phyloP scores from a whole-genome alignment of 345 rosid species.

The Dipteronia sinensis region DNA sequence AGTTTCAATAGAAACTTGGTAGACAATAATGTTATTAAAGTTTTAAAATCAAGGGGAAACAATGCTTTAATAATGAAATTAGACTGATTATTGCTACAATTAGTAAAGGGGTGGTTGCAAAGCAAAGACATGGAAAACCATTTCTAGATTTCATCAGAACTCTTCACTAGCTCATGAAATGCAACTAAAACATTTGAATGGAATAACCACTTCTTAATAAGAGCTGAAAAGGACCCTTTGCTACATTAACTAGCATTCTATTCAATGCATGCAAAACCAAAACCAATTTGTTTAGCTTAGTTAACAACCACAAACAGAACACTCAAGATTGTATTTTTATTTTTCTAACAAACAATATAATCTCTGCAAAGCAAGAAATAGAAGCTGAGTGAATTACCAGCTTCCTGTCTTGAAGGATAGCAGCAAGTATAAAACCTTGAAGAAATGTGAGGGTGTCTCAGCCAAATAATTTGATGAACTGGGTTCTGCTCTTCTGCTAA shows the following conservation, averaged over 20 bases:
- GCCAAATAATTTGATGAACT: neutral
- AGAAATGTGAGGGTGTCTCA: neutral
- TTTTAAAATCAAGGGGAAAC: neutral
- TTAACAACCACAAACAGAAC: neutral
- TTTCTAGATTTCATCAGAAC: neutral
- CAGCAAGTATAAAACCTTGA: neutral
- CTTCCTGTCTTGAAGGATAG: slow-evolving; percentile 1
- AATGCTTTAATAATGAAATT: neutral
- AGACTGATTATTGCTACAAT: neutral
- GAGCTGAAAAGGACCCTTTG: too few species aligned
- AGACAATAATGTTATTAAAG: neutral
- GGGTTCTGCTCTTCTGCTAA: neutral
- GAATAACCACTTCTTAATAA: too few species aligned
- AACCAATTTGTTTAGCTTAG: neutral
- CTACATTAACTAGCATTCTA: too few species aligned
- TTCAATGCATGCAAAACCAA: too few species aligned
- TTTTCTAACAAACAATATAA: neutral
- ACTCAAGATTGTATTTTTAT: neutral
- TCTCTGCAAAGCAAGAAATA: neutral
- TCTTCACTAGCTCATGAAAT: neutral
- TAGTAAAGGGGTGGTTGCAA: too few species aligned
- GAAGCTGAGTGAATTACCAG: neutral
- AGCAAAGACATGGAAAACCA: too few species aligned
- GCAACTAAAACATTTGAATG: too few species aligned
- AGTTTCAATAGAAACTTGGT: too few species aligned